These are phyloP conservation scores for Trichoderma atrobrunneum DNA, from an alignment of 2,329 filamentous ascomycete species.

Conservation along the genomic window DNA sequence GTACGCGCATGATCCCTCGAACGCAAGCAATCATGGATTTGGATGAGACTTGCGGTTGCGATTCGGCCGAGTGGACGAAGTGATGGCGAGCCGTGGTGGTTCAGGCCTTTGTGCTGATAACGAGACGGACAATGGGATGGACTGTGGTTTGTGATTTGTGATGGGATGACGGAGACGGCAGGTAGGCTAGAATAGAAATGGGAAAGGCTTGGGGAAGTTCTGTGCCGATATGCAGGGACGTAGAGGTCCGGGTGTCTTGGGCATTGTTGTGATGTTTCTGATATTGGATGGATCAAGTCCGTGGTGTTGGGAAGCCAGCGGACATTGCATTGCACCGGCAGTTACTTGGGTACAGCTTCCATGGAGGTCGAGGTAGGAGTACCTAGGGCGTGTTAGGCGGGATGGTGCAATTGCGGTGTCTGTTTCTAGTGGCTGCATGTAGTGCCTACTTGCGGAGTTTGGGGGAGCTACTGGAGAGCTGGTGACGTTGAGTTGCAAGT, in stretches of 20 bases:
- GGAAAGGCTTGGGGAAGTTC: not conserved
- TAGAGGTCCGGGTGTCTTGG: not conserved
- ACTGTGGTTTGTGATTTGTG: not conserved
- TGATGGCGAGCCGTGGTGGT: not conserved
- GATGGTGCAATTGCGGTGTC: not conserved
- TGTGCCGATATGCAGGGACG: not conserved
- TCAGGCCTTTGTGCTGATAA: not conserved
- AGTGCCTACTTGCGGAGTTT: not conserved
- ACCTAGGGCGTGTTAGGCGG: not conserved
- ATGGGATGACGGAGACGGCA: not conserved
- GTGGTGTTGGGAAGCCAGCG: not conserved
- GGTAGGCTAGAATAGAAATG: not conserved
- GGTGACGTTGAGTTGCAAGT: not conserved
- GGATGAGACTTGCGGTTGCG: not conserved
- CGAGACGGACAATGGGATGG: not conserved
- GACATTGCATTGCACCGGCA: not conserved
- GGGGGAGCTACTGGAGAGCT: not conserved
- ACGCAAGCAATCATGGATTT: not conserved
- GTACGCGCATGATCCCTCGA: not conserved
- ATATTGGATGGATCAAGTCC: not conserved
- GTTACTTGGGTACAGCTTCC: not conserved
- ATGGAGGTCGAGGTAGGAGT: not conserved
- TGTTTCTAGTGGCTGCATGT: not conserved
- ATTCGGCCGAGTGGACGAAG: not conserved
- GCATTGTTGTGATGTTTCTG: not conserved